phyloP scores from a whole-genome alignment of 352 stramenopile species.

The Phytophthora boehmeriae region DNA sequence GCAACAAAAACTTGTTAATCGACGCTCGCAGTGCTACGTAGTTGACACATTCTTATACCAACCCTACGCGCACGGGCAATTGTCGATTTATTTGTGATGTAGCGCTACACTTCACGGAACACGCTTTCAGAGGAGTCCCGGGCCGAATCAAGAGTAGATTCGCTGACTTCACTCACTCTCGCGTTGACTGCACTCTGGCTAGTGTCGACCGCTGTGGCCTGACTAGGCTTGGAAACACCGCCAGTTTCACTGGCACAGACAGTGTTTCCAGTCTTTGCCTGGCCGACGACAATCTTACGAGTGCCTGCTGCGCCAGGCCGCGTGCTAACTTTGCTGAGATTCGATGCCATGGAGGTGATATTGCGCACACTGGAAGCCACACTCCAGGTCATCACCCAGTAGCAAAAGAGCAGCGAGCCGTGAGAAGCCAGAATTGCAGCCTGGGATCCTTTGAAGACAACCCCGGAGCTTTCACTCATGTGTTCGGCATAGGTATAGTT shows the following conservation, averaged over 20 bases:
- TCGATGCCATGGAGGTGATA: conserved; percentile 28
- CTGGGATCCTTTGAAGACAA: conserved; percentile 41
- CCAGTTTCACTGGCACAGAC: conserved; percentile 12
- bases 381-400: conserved; percentile 58
- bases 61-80: no score
- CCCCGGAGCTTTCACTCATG: conserved; percentile 18
- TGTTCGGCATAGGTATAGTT: conserved; percentile 43
- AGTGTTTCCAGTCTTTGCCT: conserved; percentile 14
- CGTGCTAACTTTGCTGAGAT: conserved; percentile 27
- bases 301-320: conserved; percentile 4
- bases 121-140: conserved; percentile 19
- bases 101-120: conserved; percentile 25
- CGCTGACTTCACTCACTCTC: conserved; percentile 1
- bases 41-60: no score
- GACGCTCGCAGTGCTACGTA: no score
- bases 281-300: conserved; percentile 20
- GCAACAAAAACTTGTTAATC: no score
- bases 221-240: background rate
- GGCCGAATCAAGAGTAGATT: conserved; percentile 12
- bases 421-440: conserved; percentile 49
- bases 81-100: no score
- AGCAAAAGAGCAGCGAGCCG: conserved; percentile 54
- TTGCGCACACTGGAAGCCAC: conserved; percentile 34
- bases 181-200: background rate
- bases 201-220: background rate